Evolutionary conservation across 305 asterid species (phyloP).

Genomic region (Lippia alba): DNA sequence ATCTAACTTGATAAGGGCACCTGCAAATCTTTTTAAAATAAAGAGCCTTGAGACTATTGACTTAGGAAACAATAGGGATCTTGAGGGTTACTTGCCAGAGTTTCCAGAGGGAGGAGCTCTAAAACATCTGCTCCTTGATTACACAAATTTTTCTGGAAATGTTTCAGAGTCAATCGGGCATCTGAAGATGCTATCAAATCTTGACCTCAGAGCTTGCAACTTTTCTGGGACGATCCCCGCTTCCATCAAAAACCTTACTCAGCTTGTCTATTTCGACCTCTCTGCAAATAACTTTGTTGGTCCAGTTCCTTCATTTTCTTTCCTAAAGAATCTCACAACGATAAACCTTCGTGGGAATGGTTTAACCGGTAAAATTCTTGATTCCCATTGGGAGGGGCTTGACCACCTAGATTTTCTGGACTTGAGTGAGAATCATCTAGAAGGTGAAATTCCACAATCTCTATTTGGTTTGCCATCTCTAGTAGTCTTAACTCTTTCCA

Average conservation of each 20-base stretch:
- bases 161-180: constrained; percentile 56
- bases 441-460: constrained; percentile 55
- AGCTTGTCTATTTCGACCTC: constrained; percentile 49
- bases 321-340: constrained; percentile 40
- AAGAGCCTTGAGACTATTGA: constrained; percentile 49
- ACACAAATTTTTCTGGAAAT: constrained; percentile 54
- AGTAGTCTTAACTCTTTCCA: constrained; percentile 28
- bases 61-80: constrained; percentile 48
- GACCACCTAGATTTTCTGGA: constrained; percentile 42
- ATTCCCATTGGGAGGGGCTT: constrained; percentile 47
- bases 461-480: constrained; percentile 47
- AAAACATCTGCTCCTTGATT: constrained; percentile 42
- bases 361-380: constrained; percentile 47
- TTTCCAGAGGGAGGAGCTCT: constrained; percentile 55
- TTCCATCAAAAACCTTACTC: constrained; percentile 51
- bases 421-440: constrained; percentile 51
- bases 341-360: constrained; percentile 37
- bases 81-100: constrained; percentile 64
- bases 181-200: constrained; percentile 45
- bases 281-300: constrained; percentile 50
- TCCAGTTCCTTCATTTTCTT: constrained; percentile 53
- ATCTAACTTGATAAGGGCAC: constrained; percentile 49
- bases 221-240: constrained; percentile 58
- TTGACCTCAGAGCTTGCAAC: constrained; percentile 46
- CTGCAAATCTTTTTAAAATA: constrained; percentile 52